A percentile compares a stretch with the other conserved stretches of the same genome.
Evolutionary conservation across 2,329 filamentous ascomycete genomes (phyloP).

Genomic region (Fusarium algeriense): DNA sequence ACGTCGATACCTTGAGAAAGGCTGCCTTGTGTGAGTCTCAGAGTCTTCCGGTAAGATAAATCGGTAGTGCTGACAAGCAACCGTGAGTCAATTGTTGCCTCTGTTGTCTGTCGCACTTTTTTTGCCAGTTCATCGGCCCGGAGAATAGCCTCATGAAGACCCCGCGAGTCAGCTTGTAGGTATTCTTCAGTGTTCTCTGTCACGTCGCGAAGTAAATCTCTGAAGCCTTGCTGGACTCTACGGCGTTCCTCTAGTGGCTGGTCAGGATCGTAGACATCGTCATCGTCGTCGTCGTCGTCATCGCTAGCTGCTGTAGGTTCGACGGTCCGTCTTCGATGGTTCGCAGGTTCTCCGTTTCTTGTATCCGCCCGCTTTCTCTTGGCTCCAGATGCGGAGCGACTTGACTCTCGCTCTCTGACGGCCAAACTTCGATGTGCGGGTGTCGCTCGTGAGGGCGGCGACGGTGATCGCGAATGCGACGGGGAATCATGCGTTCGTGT

Average conservation of each 20-base stretch:
- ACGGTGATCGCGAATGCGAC: slow-evolving; percentile 39
- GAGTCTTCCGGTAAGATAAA: slow-evolving; percentile 81
- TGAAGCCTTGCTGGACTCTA: slow-evolving; percentile 74
- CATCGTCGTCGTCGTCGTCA: slow-evolving; percentile 27
- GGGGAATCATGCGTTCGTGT: slow-evolving; percentile 40
- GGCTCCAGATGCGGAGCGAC: slow-evolving; percentile 41
- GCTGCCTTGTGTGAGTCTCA: slow-evolving; percentile 79
- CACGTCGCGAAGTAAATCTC: slow-evolving; percentile 71
- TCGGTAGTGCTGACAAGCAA: slow-evolving; percentile 85
- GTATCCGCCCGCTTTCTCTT: slow-evolving; percentile 52
- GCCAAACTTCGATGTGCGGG: slow-evolving; percentile 40
- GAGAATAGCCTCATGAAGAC: slow-evolving; percentile 74
- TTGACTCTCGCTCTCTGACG: slow-evolving; percentile 44
- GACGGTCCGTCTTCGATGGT: slow-evolving; percentile 43
- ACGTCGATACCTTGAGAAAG: slow-evolving; percentile 82
- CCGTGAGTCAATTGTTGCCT: slow-evolving; percentile 91
- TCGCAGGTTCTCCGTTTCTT: slow-evolving; percentile 39
- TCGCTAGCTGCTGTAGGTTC: slow-evolving; percentile 41
- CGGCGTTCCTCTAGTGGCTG: slow-evolving; percentile 82
- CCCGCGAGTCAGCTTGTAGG: slow-evolving; percentile 72
- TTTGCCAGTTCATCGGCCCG: slow-evolving; percentile 74
- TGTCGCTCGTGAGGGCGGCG: slow-evolving; percentile 36
- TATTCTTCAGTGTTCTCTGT: slow-evolving; percentile 81
- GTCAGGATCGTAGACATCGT: slow-evolving; percentile 80
- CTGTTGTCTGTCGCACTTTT: slow-evolving; percentile 85